Base-by-base conservation (phyloP, 2,329 filamentous ascomycete genomes). In the Aspergillus nomiae region DNA sequence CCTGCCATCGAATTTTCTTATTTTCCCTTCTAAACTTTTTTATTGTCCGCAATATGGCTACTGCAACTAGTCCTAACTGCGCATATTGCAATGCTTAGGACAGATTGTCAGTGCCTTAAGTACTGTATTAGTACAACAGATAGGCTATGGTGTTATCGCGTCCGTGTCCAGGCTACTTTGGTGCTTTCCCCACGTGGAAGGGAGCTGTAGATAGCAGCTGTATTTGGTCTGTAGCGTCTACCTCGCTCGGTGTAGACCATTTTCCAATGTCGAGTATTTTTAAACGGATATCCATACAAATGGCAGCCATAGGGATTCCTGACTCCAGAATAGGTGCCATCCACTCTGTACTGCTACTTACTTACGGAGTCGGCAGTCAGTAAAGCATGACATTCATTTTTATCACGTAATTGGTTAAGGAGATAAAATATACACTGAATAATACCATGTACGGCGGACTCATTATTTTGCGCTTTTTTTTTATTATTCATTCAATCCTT, bases 111-210 rank as follows among this genome's bases (percentile, higher is more conserved):
- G 30, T 51, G 48, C 48, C 56, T 58, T 58, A 21, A 46, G 34
- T 41, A 50, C 30, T 56, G 24, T 55, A 30, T 28, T 54, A 53
- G 21, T 58, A 28, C 5, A 55, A 41, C 41, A 34, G 58, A 45
- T 61, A 58, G 28, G 59, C 43, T 50, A 50, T 32, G n/a, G 24
- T 61, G 21, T 19, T 59, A 46, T 58, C 56, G 56, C 56, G 61
- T 58, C 63, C 63, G 59, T 64, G 65, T 60, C 46, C 60, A 65
- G 57, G 58, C 66, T 68, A 67, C 60, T 65, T 66, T 65, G 64
- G 58, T 62, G 61, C 59, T 48, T 60, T 56, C 65, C 63, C 67
- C 67, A 69, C 67, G 67, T 69, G 67, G 65, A 48, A 57, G 12
- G 30, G 57, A 43, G 48, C 60, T 55, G 60, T 62, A 38, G 34